A percentile compares a stretch with the other conserved stretches of the same genome.
These are phyloP conservation scores for Jacaranda copaia DNA, from an alignment of 257 asterid species.

Conservation along the genomic window DNA sequence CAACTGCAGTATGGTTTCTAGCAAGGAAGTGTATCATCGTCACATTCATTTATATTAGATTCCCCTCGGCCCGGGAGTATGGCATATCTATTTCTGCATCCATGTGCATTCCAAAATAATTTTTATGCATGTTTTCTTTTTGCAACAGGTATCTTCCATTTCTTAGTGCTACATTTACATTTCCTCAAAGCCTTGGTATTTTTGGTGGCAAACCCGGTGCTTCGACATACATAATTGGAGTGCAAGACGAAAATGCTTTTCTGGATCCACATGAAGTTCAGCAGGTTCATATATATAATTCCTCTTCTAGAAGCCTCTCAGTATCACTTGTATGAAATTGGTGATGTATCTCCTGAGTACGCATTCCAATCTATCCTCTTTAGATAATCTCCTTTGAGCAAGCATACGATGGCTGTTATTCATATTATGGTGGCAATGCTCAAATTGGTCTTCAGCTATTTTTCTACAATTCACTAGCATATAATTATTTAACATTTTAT, in stretches of 20 bases:
- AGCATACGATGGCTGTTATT: neutral
- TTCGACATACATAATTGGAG: slow-evolving; percentile 92
- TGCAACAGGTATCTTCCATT: slow-evolving; percentile 86
- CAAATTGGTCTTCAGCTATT: neutral
- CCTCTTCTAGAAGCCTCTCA: slow-evolving; percentile 9
- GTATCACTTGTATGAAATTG: slow-evolving; percentile 24
- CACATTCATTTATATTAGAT: neutral
- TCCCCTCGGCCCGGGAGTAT: neutral
- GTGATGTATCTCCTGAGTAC: slow-evolving; percentile 15
- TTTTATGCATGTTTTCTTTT: neutral
- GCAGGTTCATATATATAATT: slow-evolving; percentile 60
- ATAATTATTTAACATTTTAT: neutral
- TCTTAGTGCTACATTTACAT: slow-evolving; percentile 79
- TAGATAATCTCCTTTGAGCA: neutral
- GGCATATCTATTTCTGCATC: too few relatives aligned
- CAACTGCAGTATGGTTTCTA: neutral
- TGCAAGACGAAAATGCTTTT: slow-evolving; percentile 94
- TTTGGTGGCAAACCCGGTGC: slow-evolving; percentile 98
- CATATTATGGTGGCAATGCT: neutral
- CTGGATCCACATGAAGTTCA: slow-evolving; percentile 99
- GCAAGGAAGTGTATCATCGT: too few relatives aligned
- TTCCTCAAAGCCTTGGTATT: slow-evolving; percentile 96
- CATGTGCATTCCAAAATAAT: neutral
- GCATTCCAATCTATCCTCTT: neutral
- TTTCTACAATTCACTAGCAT: neutral